Base-by-base conservation (phyloP, 495 filamentous ascomycete genomes). In the Aspergillus ostianus region DNA sequence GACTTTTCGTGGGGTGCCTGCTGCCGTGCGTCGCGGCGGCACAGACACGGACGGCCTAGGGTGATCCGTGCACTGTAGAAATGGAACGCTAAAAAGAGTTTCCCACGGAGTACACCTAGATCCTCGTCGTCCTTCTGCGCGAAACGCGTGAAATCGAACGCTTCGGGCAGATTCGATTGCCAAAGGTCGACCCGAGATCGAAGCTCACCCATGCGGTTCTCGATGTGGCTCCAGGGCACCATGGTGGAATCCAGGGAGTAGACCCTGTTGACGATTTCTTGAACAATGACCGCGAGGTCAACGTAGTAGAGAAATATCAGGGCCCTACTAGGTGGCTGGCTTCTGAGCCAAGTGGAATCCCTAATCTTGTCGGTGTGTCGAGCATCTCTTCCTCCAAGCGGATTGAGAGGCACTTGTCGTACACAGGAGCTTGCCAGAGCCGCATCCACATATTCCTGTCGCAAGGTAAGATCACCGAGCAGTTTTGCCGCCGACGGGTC, bases 41-140 rank as follows among this genome's bases (percentile, higher is more conserved):
- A 89, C 15, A 90, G 76, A 69, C 84, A 87, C 4, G 87, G 87
- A 9, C 87, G 84, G 46, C 82, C 82, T 21, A 86, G 74, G 13
- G 88, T 80, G 48, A 87, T 85, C 6, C 77, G 74, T 17, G 80
- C 78, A 59, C 84, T 84, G 66, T 85, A 81, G 64, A 84, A 88
- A 47, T 82, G 78, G 51, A 89, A 80, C 0, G 80, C 82, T 13
- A 85, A 64, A 17, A 76, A 78, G 46, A 83, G 69, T 53, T 77
- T 80, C 54, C 68, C 65, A 15, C 80, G 76, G 18, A 80, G 67
- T 23, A 70, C 56, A 20, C 69, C 64, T 0, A 70, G 65, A 9
- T 66, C 63, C 23, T 71, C 70, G 19, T 77, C 71, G 7, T 74
- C 64, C 55, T 68, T 70, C 8, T 62, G 66, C 15, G 68, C 69